Evolutionary conservation across 2,329 filamentous ascomycete species (phyloP).

Genomic region (Hypomyces perniciosus): DNA sequence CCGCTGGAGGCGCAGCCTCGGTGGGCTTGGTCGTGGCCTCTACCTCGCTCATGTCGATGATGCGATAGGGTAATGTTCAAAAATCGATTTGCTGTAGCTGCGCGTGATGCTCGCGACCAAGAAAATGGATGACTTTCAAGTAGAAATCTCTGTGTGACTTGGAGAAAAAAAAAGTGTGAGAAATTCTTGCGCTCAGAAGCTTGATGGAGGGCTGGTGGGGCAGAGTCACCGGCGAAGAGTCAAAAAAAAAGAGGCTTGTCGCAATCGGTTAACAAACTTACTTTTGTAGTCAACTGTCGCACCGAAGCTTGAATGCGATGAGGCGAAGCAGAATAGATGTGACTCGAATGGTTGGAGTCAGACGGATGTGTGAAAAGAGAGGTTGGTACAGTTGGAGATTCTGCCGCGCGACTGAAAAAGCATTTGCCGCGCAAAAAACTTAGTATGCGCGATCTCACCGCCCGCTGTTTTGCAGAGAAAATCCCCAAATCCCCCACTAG

Average conservation of each 20-base stretch:
- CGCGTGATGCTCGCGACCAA: background rate
- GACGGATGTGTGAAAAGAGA: slow-evolving; percentile 9
- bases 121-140: background rate
- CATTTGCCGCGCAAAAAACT: slow-evolving; percentile 12
- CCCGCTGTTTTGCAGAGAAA: background rate
- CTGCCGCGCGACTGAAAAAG: slow-evolving; percentile 11
- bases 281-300: background rate
- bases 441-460: slow-evolving; percentile 10
- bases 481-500: slow-evolving; percentile 1
- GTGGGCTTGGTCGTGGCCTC: slow-evolving; percentile 34
- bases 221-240: background rate
- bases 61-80: slow-evolving; percentile 5
- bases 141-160: background rate
- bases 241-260: background rate
- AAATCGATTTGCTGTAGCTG: background rate
- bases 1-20: slow-evolving; percentile 27
- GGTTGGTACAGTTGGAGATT: slow-evolving; percentile 15
- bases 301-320: background rate
- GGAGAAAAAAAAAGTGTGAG: slow-evolving; percentile 1
- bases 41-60: slow-evolving; percentile 33
- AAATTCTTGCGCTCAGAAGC: background rate
- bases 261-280: background rate
- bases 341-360: background rate
- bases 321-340: background rate
- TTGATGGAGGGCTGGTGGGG: background rate